phyloP scores from a whole-genome alignment of 176 grass and related monocot genomes.

The Elymus sibiricus region DNA sequence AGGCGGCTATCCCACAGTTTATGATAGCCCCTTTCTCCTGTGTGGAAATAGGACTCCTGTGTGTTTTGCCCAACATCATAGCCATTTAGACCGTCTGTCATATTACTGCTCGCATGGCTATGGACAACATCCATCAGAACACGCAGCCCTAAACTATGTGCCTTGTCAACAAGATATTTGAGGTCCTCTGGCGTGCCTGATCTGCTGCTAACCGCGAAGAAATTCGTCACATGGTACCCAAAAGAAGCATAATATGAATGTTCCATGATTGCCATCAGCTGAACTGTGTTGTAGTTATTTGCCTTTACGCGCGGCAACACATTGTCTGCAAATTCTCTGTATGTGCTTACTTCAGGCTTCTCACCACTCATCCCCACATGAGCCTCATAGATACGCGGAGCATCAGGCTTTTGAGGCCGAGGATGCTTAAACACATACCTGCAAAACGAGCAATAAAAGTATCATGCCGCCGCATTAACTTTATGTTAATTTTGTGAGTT shows the following conservation, averaged over 20 bases:
- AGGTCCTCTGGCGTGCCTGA: constrained; percentile 95
- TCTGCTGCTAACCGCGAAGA: constrained; percentile 90
- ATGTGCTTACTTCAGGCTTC: constrained; percentile 65
- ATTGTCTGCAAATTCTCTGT: constrained; percentile 91
- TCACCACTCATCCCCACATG: constrained; percentile 96
- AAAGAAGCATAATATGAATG: constrained; percentile 99
- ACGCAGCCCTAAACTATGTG: constrained; percentile 74
- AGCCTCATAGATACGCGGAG: constrained; percentile 88
- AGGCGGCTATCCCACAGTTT: constrained; percentile 96
- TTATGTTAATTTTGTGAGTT: not conserved
- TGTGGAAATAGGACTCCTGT: constrained; percentile 82
- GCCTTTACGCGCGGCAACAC: constrained; percentile 78
- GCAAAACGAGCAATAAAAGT: constrained; percentile 20
- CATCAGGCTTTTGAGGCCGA: constrained; percentile 64
- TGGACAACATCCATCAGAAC: constrained; percentile 98
- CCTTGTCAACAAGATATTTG: constrained; percentile 96
- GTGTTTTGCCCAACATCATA: constrained; percentile 88
- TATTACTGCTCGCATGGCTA: constrained; percentile 84
- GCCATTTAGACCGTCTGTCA: constrained; percentile 88
- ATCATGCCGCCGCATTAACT: not conserved
- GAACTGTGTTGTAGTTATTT: constrained; percentile 96
- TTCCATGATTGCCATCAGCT: constrained; percentile 95
- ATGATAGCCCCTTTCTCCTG: constrained; percentile 82
- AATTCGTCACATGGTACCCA: constrained; percentile 98
- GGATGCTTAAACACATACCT: constrained; percentile 76